Evolutionary conservation across 2,329 filamentous ascomycete species (phyloP).

Genomic region (Verticillium nonalfalfae): DNA sequence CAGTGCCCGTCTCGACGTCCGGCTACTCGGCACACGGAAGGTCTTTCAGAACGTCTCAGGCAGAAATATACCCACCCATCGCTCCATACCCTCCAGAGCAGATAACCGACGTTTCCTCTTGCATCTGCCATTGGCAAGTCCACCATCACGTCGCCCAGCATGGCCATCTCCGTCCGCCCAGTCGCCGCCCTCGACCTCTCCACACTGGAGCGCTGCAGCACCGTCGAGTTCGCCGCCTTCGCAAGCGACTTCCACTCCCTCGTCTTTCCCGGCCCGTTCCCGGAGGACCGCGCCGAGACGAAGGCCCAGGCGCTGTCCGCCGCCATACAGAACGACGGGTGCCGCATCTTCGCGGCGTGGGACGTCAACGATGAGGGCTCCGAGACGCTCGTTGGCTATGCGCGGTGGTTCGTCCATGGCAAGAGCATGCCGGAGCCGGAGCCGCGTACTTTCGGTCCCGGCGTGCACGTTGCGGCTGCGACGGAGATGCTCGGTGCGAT

Average conservation of each 20-base stretch:
- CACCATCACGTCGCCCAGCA: slow-evolving; percentile 1
- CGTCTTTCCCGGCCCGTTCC: slow-evolving; percentile 22
- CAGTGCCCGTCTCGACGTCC: no score
- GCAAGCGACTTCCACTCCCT: not conserved
- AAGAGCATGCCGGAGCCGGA: slow-evolving; percentile 15
- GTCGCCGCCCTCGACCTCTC: slow-evolving; percentile 12
- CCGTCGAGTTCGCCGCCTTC: not conserved
- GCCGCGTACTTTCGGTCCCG: slow-evolving; percentile 17
- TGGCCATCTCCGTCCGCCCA: slow-evolving; percentile 9
- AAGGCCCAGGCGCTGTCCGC: slow-evolving; percentile 15
- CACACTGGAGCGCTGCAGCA: slow-evolving; percentile 1
- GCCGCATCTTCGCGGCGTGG: slow-evolving; percentile 9
- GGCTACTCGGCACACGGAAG: no score
- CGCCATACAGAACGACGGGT: slow-evolving; percentile 8
- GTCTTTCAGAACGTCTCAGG: no score
- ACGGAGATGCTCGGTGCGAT: slow-evolving; percentile 23
- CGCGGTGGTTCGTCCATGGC: slow-evolving; percentile 26
- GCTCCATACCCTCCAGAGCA: no score
- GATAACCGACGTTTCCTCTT: no score
- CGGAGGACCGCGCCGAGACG: slow-evolving; percentile 12
- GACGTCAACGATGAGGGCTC: slow-evolving; percentile 10
- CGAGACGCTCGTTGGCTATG: slow-evolving; percentile 24
- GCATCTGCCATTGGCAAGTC: no score
- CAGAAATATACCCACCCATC: no score
- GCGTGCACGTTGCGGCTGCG: slow-evolving; percentile 24